phyloP scores from a whole-genome alignment of 169 alveolate species.

The Plasmodium vinckei region DNA sequence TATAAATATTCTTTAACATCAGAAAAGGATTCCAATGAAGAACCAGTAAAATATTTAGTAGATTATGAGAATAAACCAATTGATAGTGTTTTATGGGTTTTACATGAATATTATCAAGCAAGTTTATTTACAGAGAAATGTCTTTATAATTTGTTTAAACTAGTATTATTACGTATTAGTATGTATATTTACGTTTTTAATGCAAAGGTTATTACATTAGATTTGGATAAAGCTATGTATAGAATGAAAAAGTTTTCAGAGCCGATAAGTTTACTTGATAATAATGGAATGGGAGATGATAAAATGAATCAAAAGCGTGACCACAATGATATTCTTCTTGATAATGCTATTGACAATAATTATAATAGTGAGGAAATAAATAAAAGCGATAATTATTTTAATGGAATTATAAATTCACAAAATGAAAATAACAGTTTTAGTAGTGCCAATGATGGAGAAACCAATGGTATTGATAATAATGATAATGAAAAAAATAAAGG shows the following conservation, averaged over 20 bases:
- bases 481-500: slow-evolving; percentile 1
- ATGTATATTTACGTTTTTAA: slow-evolving; percentile 27
- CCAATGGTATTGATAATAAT: neutral
- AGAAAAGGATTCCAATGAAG: slow-evolving; percentile 27
- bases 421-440: neutral
- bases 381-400: neutral
- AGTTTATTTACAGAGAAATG: slow-evolving; percentile 71
- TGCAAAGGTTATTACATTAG: slow-evolving; percentile 48
- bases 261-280: slow-evolving; percentile 54
- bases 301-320: neutral
- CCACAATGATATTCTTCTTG: neutral
- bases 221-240: slow-evolving; percentile 68
- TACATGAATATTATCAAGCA: slow-evolving; percentile 70
- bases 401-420: neutral
- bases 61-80: slow-evolving; percentile 54
- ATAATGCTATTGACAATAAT: neutral
- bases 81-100: slow-evolving; percentile 52
- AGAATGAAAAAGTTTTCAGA: slow-evolving; percentile 72
- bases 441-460: neutral
- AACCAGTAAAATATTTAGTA: slow-evolving; percentile 28
- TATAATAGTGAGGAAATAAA: neutral
- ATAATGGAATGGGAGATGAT: neutral
- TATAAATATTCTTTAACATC: slow-evolving; percentile 35
- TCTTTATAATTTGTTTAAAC: slow-evolving; percentile 62
- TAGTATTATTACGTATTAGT: slow-evolving; percentile 61